Evolutionary conservation across 495 filamentous ascomycete species (phyloP).

Genomic region (Trichoderma parareesei): DNA sequence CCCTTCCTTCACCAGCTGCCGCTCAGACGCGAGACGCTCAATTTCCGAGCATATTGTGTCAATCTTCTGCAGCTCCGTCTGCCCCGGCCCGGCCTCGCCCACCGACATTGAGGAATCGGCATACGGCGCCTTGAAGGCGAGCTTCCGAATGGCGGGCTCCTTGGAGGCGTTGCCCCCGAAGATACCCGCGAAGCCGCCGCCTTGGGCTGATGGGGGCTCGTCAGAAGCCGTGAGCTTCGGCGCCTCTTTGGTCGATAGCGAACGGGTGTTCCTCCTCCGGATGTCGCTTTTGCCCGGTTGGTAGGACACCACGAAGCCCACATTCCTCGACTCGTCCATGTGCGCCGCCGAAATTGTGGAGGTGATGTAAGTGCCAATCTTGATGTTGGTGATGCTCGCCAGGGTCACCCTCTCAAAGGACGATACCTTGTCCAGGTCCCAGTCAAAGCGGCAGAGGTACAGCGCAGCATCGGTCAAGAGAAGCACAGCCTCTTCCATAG

Average conservation of each 20-base stretch:
- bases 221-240: conserved; percentile 20
- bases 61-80: conserved; percentile 65
- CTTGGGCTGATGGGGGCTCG: conserved; percentile 10
- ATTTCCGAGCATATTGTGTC: conserved; percentile 60
- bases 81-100: conserved; percentile 22
- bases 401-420: conserved; percentile 84
- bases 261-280: conserved; percentile 74
- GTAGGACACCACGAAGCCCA: conserved; percentile 76
- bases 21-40: conserved; percentile 32
- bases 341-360: conserved; percentile 69
- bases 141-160: conserved; percentile 22
- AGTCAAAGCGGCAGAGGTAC: conserved; percentile 86
- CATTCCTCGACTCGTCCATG: conserved; percentile 66
- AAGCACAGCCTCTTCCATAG: conserved; percentile 78
- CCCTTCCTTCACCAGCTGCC: conserved; percentile 26
- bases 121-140: conserved; percentile 56
- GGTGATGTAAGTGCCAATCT: conserved; percentile 80
- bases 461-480: conserved; percentile 77
- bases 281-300: conserved; percentile 56
- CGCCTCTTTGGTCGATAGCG: conserved; percentile 47
- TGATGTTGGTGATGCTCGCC: conserved; percentile 57
- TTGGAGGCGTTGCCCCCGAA: conserved; percentile 20
- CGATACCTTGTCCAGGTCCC: conserved; percentile 83
- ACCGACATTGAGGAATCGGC: conserved; percentile 40
- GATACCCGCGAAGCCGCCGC: conserved; percentile 23